These are phyloP conservation scores for Angophora floribunda DNA, from an alignment of 345 rosid species.

Conservation along the genomic window DNA sequence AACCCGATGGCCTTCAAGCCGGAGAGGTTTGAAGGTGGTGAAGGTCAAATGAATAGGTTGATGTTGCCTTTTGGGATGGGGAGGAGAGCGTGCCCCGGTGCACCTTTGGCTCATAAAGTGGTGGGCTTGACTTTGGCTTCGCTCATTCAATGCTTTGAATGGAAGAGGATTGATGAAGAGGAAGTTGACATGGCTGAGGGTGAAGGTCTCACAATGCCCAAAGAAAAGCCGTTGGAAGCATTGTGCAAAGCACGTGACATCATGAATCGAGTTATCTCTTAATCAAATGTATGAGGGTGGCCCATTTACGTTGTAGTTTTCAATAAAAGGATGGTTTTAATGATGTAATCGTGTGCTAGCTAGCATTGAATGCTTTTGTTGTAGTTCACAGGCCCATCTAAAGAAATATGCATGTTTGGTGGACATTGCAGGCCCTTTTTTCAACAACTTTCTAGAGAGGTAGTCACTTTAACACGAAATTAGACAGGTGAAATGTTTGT, in stretches of 20 bases:
- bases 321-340: neutral
- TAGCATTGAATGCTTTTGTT: neutral
- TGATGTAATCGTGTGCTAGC: neutral
- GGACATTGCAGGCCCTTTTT: neutral
- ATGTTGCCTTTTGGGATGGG: conserved; percentile 17
- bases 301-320: neutral
- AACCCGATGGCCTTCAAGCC: neutral
- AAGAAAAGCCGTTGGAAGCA: conserved; percentile 26
- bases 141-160: conserved; percentile 49
- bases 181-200: conserved; percentile 30
- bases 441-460: neutral
- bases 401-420: neutral
- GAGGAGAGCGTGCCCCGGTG: conserved; percentile 20
- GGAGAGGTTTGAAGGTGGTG: neutral
- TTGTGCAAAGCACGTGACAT: conserved; percentile 9
- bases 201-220: conserved; percentile 32
- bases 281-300: neutral
- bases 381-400: neutral
- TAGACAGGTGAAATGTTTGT: neutral
- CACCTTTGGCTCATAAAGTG: conserved; percentile 7
- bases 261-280: neutral
- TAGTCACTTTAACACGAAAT: neutral
- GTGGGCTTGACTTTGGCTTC: conserved; percentile 17
- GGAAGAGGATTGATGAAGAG: conserved; percentile 31
- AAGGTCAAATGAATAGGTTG: neutral